Evolutionary conservation across 148 eudicot species (phyloP).

Genomic region (Camellia japonica): DNA sequence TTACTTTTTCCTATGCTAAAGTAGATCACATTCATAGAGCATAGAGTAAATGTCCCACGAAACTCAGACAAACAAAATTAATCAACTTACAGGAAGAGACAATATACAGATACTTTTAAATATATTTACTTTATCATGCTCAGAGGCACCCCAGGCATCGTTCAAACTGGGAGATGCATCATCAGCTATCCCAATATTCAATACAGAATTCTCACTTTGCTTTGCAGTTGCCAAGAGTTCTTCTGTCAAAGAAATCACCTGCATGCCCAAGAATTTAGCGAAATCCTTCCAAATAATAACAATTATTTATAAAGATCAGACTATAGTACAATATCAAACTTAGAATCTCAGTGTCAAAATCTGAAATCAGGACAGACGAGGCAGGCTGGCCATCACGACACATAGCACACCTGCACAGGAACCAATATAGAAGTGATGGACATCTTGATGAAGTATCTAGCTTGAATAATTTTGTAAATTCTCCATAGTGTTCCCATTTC

Average conservation of each 20-base stretch:
- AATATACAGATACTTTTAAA: slow-evolving; percentile 2
- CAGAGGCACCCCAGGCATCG: slow-evolving; percentile 31
- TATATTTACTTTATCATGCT: slow-evolving; percentile 38
- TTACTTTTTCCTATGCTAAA: neutral
- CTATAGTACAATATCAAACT: slow-evolving; percentile 40
- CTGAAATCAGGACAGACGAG: slow-evolving; percentile 66
- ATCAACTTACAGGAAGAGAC: slow-evolving; percentile 1
- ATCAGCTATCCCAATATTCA: slow-evolving; percentile 37
- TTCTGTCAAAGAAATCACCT: slow-evolving; percentile 94
- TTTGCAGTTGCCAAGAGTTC: slow-evolving; percentile 87
- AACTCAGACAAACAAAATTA: neutral
- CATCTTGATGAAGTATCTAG: slow-evolving; percentile 48
- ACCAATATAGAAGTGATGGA: slow-evolving; percentile 84
- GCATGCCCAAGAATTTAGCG: slow-evolving; percentile 25
- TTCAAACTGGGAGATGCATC: slow-evolving; percentile 44
- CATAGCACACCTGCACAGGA: slow-evolving; percentile 91
- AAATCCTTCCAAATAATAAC: slow-evolving; percentile 14
- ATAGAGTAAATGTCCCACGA: neutral
- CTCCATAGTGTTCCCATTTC: slow-evolving; percentile 18
- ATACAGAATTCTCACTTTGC: slow-evolving; percentile 61
- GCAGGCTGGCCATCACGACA: slow-evolving; percentile 65
- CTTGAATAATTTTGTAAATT: slow-evolving; percentile 22
- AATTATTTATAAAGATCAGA: slow-evolving; percentile 15
- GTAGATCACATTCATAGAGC: neutral
- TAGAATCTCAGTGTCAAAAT: slow-evolving; percentile 61